Evolutionary conservation across 2,329 filamentous ascomycete genomes (phyloP), one percentile per base, ranked within the genome.

Genomic region (Spiromastix sp.): DNA sequence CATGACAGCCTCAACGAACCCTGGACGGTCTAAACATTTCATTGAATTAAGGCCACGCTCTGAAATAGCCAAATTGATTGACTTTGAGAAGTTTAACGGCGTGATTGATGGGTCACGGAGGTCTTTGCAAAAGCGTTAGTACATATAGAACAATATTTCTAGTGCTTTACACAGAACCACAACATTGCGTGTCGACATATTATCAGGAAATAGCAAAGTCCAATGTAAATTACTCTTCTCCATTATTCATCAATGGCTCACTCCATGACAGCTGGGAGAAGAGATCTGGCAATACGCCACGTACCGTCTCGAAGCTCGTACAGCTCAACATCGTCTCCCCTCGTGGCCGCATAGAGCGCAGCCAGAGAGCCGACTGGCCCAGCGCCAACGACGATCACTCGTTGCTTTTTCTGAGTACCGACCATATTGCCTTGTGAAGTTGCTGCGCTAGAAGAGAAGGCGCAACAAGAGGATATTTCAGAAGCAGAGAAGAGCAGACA

Each of bases 11-110:
- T 87, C 71, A 20, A 94, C 66, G 22, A 96, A 71, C 3, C 68
- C 71, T 3, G 74, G 63, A 20, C 78, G 72, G 17, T 76, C 74
- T 2, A 83, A 76, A 48, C 82, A 68, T 34, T 74, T 73, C 61
- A 98, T 79, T 15, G 89, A 84, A 57, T 91, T 83, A 56, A 96
- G 87, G 20, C 91, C 91, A 39, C 91, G 78, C 56, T 96, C 87
- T 0, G 91, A 96, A 1, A 98, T 69, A 15, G 91, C 89, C 37
- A 98, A 66, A 54, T 98, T 98, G 67, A 98, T 98, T n/a, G 91
- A 96, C 58, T 86, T 93, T 41, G 87, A 93, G 55, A 95, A 95
- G 60, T 95, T 95, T 42, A 96, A 70, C 3, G 89, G 87, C 19
- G 79, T 77, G 1, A 84, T 94, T 2, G 76, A 72, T 2, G 82